phyloP scores from a whole-genome alignment of 2,329 filamentous ascomycete genomes.

The Pyrenophora teres region DNA sequence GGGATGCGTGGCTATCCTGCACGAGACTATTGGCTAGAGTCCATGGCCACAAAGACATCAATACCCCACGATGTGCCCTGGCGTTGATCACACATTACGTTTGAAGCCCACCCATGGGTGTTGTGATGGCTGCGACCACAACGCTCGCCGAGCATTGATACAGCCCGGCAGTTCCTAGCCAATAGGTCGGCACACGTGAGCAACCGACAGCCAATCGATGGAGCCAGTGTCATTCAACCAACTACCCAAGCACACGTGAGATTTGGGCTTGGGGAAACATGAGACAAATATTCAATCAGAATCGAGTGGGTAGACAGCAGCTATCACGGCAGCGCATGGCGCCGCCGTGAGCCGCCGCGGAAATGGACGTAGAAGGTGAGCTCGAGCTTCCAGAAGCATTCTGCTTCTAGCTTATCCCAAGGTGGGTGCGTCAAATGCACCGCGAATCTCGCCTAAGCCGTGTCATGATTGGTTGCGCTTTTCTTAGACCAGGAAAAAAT shows the following conservation, averaged over 20 bases:
- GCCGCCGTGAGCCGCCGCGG: background rate
- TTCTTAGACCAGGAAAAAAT: no score
- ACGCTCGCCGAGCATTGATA: constrained; percentile 5
- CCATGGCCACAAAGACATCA: background rate
- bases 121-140: constrained; percentile 8
- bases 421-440: background rate
- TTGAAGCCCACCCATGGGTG: constrained; percentile 5
- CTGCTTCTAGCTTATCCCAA: background rate
- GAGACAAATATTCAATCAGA: background rate
- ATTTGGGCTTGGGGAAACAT: background rate
- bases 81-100: constrained; percentile 14
- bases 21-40: constrained; percentile 16
- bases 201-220: constrained; percentile 14
- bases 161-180: constrained; percentile 6
- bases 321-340: background rate
- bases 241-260: constrained; percentile 3
- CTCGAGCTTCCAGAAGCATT: constrained; percentile 18
- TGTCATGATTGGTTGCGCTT: constrained; percentile 9
- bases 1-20: constrained; percentile 11
- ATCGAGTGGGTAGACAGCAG: background rate
- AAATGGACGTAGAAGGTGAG: constrained; percentile 4
- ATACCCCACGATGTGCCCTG: constrained; percentile 6
- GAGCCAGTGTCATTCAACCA: constrained; percentile 7
- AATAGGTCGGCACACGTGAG: constrained; percentile 21
- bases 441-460: background rate